These are phyloP conservation scores for Diophrys appendiculata DNA, from an alignment of 73 alveolate species.

Conservation along the genomic window DNA sequence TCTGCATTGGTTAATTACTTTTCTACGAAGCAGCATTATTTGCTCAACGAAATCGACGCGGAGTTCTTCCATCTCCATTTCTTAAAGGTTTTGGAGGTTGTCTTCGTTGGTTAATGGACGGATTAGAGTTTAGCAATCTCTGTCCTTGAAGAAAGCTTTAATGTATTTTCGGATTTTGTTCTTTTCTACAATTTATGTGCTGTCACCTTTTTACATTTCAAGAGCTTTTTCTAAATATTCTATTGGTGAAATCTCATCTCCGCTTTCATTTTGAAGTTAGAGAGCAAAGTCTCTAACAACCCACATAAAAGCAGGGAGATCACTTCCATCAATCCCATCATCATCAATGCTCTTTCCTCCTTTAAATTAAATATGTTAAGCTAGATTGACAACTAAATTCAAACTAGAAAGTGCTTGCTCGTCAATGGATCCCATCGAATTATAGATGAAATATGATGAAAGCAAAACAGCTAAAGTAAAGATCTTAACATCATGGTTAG, in stretches of 20 bases:
- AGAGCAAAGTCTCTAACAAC: slow-evolving; percentile 85
- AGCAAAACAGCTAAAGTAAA: slow-evolving; percentile 78
- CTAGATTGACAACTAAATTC: slow-evolving; percentile 79
- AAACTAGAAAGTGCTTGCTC: slow-evolving; percentile 89
- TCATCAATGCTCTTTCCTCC: slow-evolving; percentile 66
- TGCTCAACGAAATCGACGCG: slow-evolving; percentile 77
- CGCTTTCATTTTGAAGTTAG: slow-evolving; percentile 51
- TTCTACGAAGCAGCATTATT: slow-evolving; percentile 58
- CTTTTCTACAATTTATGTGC: slow-evolving; percentile 69
- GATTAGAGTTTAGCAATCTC: slow-evolving; percentile 92
- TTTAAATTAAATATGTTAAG: slow-evolving; percentile 82
- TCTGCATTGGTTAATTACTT: slow-evolving; percentile 58
- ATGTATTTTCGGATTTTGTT: slow-evolving; percentile 81
- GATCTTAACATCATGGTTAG: slow-evolving; percentile 75
- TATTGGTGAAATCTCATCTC: slow-evolving; percentile 48
- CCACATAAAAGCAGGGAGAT: slow-evolving; percentile 80
- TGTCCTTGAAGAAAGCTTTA: slow-evolving; percentile 78
- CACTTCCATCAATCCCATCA: slow-evolving; percentile 75
- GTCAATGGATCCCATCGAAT: slow-evolving; percentile 92
- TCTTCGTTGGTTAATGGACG: slow-evolving; percentile 87
- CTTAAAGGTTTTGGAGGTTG: slow-evolving; percentile 69
- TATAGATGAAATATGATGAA: slow-evolving; percentile 69
- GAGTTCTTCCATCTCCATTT: slow-evolving; percentile 60
- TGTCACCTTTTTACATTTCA: slow-evolving; percentile 51
- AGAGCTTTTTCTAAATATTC: slow-evolving; percentile 55